Conservation (phyloP, 768 basidiomycete species). For the Mycena sanguinolenta region DNA sequence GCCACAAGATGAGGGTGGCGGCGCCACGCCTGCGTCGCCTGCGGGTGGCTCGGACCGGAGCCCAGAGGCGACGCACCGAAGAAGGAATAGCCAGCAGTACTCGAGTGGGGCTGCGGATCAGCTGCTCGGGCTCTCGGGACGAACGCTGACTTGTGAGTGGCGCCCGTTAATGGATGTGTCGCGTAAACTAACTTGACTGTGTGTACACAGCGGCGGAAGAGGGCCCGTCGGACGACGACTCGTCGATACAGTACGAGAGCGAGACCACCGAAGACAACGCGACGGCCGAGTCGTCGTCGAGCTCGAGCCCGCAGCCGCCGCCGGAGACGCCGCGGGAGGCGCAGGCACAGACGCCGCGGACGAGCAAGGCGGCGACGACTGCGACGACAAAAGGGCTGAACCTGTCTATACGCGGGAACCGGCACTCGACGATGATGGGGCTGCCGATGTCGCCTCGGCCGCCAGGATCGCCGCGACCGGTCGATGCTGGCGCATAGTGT, state of each 20-base stretch:
- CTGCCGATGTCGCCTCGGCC: slow-evolving; percentile 71
- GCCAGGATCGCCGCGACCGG: slow-evolving; percentile 52
- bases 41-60: slow-evolving; percentile 50
- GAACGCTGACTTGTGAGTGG: slow-evolving; percentile 72
- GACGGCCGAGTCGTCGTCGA: slow-evolving; percentile 63
- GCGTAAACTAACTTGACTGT: slow-evolving; percentile 27
- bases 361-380: slow-evolving; percentile 62
- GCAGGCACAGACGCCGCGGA: too few species aligned
- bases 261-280: slow-evolving; percentile 75
- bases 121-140: slow-evolving; percentile 82
- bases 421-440: slow-evolving; percentile 68
- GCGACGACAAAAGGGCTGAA: slow-evolving; percentile 83
- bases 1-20: slow-evolving; percentile 37
- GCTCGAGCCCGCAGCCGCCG: too few species aligned
- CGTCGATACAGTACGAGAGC: slow-evolving; percentile 80
- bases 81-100: slow-evolving; percentile 88
- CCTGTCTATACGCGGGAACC: slow-evolving; percentile 70
- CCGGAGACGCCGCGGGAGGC: too few species aligned
- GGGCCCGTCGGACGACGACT: slow-evolving; percentile 78
- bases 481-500: slow-evolving; percentile 14
- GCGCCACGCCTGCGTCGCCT: background rate
- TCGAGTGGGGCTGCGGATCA: slow-evolving; percentile 87
- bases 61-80: slow-evolving; percentile 45
- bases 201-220: slow-evolving; percentile 67
- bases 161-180: too few species aligned